Evolutionary conservation across 192 early-diverging fungal genomes (phyloP).

Genomic region (Backusella liffmaniae): DNA sequence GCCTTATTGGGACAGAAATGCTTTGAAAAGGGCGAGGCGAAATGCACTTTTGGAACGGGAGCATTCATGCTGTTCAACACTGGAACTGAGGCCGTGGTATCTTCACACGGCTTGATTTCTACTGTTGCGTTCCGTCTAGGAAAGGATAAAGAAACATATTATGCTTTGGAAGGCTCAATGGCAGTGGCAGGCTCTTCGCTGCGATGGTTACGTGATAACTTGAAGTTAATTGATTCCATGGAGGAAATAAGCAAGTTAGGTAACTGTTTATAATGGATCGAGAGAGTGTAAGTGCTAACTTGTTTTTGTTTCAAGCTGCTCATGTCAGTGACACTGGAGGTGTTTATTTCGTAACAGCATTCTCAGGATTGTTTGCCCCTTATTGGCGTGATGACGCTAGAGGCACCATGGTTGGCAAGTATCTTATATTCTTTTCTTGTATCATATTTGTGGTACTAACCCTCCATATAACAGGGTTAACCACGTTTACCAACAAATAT

Average conservation of each 20-base stretch:
- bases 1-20: slow-evolving; percentile 95
- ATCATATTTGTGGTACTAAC: no score
- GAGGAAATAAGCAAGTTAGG: slow-evolving; percentile 71
- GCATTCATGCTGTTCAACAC: slow-evolving; percentile 97
- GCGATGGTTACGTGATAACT: slow-evolving; percentile 87
- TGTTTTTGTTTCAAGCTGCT: slow-evolving; percentile 38
- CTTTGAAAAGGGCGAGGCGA: slow-evolving; percentile 78
- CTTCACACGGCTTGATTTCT: slow-evolving; percentile 83
- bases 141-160: slow-evolving; percentile 53
- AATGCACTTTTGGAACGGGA: slow-evolving; percentile 96
- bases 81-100: slow-evolving; percentile 68
- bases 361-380: slow-evolving; percentile 92
- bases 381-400: slow-evolving; percentile 95
- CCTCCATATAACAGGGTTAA: slow-evolving; percentile 42
- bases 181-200: slow-evolving; percentile 90
- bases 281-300: neutral
- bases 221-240: slow-evolving; percentile 72
- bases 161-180: slow-evolving; percentile 92
- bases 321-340: slow-evolving; percentile 73
- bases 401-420: slow-evolving; percentile 74
- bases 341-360: slow-evolving; percentile 95
- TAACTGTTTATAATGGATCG: neutral
- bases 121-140: slow-evolving; percentile 90
- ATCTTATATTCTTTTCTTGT: neutral
- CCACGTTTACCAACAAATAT: slow-evolving; percentile 84